Base-by-base conservation (phyloP, 441 rosid species). In the Corymbia calophylla region DNA sequence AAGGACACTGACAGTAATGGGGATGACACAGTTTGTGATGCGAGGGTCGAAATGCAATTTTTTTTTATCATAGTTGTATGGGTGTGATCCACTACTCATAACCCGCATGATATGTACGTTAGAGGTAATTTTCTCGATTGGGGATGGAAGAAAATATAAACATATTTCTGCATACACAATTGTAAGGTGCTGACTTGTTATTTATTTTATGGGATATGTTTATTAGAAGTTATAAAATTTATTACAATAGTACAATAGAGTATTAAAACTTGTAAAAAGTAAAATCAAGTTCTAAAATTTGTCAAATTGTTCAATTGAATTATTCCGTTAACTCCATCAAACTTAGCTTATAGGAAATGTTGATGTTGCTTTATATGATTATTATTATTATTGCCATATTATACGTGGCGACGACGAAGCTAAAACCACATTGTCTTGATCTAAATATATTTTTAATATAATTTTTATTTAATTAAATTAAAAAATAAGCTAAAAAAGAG, bases 181-280 rank as follows among this genome's bases (percentile, higher is more conserved):
- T 66, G 64, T 25, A 29, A 58, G 13, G 64, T 58, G n/a, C 8
- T 25, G 64, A 58, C 64, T 58, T 10, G 23, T 58, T 58, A 5
- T 58, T 58, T 58, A 25, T 58, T 25, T n/a, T 58, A 58, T 56
- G 5, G 29, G 5, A 56, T 56, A 56, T 56, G 23, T 23, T 56
- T 5, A 56, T 56, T 4, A 0, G 23, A 4, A 56, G 62, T 23
- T 1, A 9, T 56, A 56, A 56, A 56, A 56, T 12, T 23, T 1
- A 0, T 56, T 56, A 23, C 0, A 2, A 9, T 21, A 21, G 0
- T 21, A 0, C 4, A 4, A 0, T 23, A 23, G 0, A 56, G 0
- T 23, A 0, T 23, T 56, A 8, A 56, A 56, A 56, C 1, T 23
- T 0, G 0, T 1, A 56, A 56, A 56, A 56, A 56, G 0, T 23